Conservation (phyloP, 176 grass and related monocot genomes). For the Oryza glaberrima region DNA sequence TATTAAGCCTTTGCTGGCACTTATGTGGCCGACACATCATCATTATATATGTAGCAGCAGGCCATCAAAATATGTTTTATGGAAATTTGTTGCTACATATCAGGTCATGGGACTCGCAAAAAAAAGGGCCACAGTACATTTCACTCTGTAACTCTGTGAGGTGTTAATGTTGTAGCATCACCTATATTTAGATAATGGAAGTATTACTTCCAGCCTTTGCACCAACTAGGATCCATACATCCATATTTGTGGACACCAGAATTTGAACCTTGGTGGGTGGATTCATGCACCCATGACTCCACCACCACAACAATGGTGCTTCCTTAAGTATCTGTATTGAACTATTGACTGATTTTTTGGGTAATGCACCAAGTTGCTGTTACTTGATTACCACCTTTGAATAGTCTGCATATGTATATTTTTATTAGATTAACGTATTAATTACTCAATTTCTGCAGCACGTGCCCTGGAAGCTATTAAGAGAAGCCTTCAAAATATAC, state of each 20-base stretch:
- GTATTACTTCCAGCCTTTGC: too few species aligned
- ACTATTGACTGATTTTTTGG: not conserved
- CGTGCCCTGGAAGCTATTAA: constrained; percentile 66
- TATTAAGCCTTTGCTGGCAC: constrained; percentile 9
- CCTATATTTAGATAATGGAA: not conserved
- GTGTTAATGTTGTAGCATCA: not conserved
- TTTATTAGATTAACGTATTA: constrained; percentile 22
- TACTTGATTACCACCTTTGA: constrained; percentile 11
- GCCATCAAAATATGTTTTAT: not conserved
- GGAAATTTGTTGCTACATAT: not conserved
- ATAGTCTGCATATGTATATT: not conserved
- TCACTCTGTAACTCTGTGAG: not conserved
- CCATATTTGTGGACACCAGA: too few species aligned
- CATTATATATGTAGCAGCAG: not conserved
- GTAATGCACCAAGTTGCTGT: constrained; percentile 7
- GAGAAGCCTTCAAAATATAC: constrained; percentile 54
- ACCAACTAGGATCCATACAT: too few species aligned
- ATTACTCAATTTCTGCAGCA: constrained; percentile 53
- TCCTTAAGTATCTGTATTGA: not conserved
- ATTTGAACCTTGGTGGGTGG: too few species aligned
- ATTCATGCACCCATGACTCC: too few species aligned
- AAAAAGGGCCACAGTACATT: not conserved
- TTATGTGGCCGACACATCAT: not conserved
- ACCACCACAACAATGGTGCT: too few species aligned
- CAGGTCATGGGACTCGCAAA: too few species aligned